Base-by-base conservation (phyloP, 768 basidiomycete species). In the Xerocomellus dryophilus region DNA sequence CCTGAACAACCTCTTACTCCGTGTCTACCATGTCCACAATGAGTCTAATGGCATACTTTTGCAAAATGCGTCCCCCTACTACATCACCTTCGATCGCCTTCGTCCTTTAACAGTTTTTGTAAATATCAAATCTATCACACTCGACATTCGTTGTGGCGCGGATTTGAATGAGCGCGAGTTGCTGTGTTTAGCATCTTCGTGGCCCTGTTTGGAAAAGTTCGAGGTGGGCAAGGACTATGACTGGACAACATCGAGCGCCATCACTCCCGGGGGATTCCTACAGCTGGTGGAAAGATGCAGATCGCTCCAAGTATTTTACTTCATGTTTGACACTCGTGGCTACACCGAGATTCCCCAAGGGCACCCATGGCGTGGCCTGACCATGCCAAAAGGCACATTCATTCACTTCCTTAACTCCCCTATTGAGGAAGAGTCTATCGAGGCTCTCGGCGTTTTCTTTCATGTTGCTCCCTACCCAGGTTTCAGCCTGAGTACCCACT, bases 361-460 rank as follows among this genome's bases (percentile, higher is more conserved):
- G 0, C 46, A 60, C 18, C 59, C 53, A 7, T 61, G 60, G 60
- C 48, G 29, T 14, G 60, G 51, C 12, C 34, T 47, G 8, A 39
- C 41, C 4, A 57, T 50, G 54, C 47, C 41, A 1, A n/a, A 32
- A 7, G 0, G 21, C 11, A 3, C 48, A 5, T 47, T 7, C 12
- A 4, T 61, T 1, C 31, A 29, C n/a, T 17, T 61, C 8, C 53
- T 51, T 5, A 7, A 51, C 5, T 56, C 58, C 20, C 38, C 43
- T 18, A 48, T 60, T 1, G 46, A 48, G 2, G 23, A 46, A 25
- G 46, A 21, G 8, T 50, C 60, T 6, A 25, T 61, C 5, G 21
- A 57, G 7, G 59, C 54, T 1, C 59, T 61, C 3, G 40, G 48
- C 5, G 17, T 50, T 21, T 61, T 61, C 54, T 61, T 61, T 21